Conservation (phyloP, 2,329 filamentous ascomycete species). For the Cladophialophora psammophila region DNA sequence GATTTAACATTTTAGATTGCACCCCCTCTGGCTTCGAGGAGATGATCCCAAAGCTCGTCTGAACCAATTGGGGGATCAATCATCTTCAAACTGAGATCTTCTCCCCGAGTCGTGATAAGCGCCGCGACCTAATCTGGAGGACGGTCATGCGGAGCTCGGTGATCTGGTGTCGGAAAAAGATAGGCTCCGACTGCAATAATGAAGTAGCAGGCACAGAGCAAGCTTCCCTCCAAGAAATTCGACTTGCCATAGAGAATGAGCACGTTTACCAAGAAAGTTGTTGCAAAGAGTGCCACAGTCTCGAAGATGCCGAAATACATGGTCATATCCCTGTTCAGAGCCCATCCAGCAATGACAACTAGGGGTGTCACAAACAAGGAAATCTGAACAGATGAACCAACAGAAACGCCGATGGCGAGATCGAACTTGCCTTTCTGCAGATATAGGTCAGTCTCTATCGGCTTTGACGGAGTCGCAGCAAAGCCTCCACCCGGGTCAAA, state of each 20-base stretch:
- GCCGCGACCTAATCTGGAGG: neutral
- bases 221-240: slow-evolving; percentile 66
- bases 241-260: slow-evolving; percentile 67
- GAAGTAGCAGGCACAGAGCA: slow-evolving; percentile 66
- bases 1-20: neutral
- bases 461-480: neutral
- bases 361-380: slow-evolving; percentile 81
- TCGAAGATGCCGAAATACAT: slow-evolving; percentile 82
- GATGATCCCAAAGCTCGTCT: neutral
- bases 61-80: neutral
- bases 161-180: slow-evolving; percentile 20
- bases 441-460: neutral
- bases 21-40: neutral
- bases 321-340: slow-evolving; percentile 74
- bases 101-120: neutral
- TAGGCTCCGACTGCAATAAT: slow-evolving; percentile 59
- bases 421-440: slow-evolving; percentile 73
- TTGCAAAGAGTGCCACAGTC: slow-evolving; percentile 78
- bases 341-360: slow-evolving; percentile 80
- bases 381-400: slow-evolving; percentile 83
- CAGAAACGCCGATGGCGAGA: slow-evolving; percentile 76
- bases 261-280: slow-evolving; percentile 75
- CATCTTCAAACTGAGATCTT: neutral
- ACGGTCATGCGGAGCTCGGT: slow-evolving; percentile 3
- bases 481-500: neutral